phyloP scores from a whole-genome alignment of 176 grass and related monocot species.

The Lolium rigidum region DNA sequence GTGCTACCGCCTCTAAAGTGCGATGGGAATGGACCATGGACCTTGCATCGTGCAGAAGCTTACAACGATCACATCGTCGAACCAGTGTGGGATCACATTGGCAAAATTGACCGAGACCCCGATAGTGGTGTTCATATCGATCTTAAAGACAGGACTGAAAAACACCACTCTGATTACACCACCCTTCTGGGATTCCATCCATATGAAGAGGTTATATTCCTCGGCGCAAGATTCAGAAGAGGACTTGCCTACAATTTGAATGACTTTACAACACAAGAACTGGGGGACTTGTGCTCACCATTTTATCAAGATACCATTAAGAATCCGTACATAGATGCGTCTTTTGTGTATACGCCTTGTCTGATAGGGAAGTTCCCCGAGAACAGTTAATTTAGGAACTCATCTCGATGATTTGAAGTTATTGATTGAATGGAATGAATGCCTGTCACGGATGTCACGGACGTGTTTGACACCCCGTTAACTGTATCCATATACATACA shows the following conservation, averaged over 20 bases:
- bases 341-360: neutral
- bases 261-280: neutral
- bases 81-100: neutral
- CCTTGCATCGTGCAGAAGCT: neutral
- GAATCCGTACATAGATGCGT: neutral
- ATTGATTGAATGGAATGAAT: neutral
- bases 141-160: neutral
- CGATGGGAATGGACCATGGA: neutral
- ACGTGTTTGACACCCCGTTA: too few species aligned
- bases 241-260: neutral
- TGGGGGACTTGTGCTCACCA: conserved; percentile 5
- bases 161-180: neutral
- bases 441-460: too few species aligned
- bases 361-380: neutral
- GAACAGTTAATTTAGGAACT: neutral
- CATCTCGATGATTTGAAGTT: neutral
- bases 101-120: neutral
- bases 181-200: neutral
- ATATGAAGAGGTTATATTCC: neutral
- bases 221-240: neutral
- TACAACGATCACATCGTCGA: neutral
- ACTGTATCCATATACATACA: too few species aligned
- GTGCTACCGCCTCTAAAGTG: neutral
- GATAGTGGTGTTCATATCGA: neutral
- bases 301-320: neutral